Conservation (phyloP, 495 filamentous ascomycete species). For the Hypoxylon trugodes region DNA sequence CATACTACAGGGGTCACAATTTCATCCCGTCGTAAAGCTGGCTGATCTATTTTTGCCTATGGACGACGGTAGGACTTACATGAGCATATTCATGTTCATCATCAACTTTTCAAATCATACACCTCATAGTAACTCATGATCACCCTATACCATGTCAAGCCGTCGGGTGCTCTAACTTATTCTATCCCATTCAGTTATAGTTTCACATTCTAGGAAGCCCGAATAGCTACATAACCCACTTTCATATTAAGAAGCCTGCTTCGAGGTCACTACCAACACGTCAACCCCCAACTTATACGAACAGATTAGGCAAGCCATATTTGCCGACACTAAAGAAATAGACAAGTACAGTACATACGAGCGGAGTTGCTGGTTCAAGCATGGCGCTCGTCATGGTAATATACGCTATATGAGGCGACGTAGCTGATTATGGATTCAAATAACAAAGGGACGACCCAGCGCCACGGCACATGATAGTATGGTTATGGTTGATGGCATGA, state of each 20-base stretch:
- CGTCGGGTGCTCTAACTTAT: too few species aligned
- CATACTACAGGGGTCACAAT: slow-evolving; percentile 25
- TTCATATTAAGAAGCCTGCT: not conserved
- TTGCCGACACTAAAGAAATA: slow-evolving; percentile 1
- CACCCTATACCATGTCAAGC: too few species aligned
- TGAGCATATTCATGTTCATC: not conserved
- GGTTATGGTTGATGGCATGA: slow-evolving; percentile 4
- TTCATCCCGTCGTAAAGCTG: slow-evolving; percentile 11
- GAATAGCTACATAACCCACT: too few species aligned
- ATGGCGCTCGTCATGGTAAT: slow-evolving; percentile 1
- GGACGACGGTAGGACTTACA: slow-evolving; percentile 5
- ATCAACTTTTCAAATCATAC: slow-evolving; percentile 8
- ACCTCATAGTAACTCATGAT: too few species aligned
- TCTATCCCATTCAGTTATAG: too few species aligned
- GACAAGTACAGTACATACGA: slow-evolving; percentile 20
- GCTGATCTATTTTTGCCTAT: slow-evolving; percentile 12
- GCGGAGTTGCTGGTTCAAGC: not conserved
- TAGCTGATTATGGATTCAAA: slow-evolving; percentile 5
- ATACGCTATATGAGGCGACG: not conserved
- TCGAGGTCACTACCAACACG: not conserved
- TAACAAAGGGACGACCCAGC: slow-evolving; percentile 19
- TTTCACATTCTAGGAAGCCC: not conserved
- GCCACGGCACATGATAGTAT: slow-evolving; percentile 27
- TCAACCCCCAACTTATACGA: slow-evolving; percentile 6
- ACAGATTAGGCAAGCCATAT: not conserved